phyloP scores from a whole-genome alignment of 345 rosid genomes.

The Linum tenue region DNA sequence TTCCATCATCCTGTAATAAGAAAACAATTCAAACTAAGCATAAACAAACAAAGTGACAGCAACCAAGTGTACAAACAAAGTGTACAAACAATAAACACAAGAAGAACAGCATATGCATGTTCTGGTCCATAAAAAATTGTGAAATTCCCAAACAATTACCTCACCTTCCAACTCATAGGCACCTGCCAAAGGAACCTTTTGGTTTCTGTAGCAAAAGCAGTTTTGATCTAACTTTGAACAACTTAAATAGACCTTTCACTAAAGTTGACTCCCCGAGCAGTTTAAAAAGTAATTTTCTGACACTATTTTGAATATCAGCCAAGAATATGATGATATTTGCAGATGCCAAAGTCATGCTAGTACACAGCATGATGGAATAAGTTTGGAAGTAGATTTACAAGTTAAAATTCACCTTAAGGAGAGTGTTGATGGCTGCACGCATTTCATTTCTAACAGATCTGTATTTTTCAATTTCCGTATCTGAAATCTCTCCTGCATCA shows the following conservation, averaged over 20 bases:
- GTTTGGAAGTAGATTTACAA: background rate
- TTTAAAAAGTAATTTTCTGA: too few species aligned
- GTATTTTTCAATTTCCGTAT: constrained; percentile 50
- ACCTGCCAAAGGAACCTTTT: too few species aligned
- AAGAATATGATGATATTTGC: too few species aligned
- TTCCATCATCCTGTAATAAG: constrained; percentile 74
- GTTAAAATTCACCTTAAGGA: constrained; percentile 60
- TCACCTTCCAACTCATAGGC: too few species aligned
- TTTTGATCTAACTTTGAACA: too few species aligned
- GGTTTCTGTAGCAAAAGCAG: too few species aligned
- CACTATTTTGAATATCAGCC: too few species aligned
- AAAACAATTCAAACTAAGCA: constrained; percentile 4
- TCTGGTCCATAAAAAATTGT: background rate
- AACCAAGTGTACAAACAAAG: background rate
- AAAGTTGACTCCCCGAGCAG: too few species aligned
- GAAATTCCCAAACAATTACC: too few species aligned
- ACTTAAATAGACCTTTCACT: too few species aligned
- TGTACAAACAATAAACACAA: background rate
- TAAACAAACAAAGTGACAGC: background rate
- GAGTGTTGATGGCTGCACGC: constrained; percentile 59
- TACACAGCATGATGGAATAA: background rate
- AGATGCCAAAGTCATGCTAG: too few species aligned
- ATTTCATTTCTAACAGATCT: constrained; percentile 59
- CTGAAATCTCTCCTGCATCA: constrained; percentile 35
- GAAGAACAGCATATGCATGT: background rate